Evolutionary conservation across 2,329 filamentous ascomycete species (phyloP).

Genomic region (Fusarium pininemorale): DNA sequence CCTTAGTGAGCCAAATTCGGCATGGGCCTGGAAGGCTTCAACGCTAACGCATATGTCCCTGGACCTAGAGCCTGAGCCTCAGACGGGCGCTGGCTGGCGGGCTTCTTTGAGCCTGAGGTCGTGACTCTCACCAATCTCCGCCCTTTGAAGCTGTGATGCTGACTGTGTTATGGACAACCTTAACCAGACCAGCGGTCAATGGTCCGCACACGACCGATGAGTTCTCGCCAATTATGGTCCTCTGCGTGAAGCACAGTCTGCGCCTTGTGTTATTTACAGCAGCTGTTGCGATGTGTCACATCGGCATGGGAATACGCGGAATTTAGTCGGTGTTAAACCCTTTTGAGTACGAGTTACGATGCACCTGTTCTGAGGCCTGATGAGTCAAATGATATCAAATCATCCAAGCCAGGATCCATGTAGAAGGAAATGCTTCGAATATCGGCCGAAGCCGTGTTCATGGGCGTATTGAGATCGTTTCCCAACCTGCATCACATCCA

Average conservation of each 20-base stretch:
- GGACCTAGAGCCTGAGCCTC: background rate
- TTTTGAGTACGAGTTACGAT: slow-evolving; percentile 14
- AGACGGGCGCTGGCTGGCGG: slow-evolving; percentile 10
- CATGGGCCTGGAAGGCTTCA: background rate
- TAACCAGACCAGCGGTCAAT: slow-evolving; percentile 37
- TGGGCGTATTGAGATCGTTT: slow-evolving; percentile 3
- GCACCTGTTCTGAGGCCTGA: background rate
- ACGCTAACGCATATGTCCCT: slow-evolving; percentile 10
- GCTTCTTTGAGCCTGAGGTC: background rate
- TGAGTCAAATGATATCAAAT: slow-evolving; percentile 7
- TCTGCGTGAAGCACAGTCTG: slow-evolving; percentile 11
- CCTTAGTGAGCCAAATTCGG: slow-evolving; percentile 15
- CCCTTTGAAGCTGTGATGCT: slow-evolving; percentile 24
- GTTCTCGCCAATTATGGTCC: background rate
- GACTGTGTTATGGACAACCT: slow-evolving; percentile 28
- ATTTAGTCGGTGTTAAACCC: slow-evolving; percentile 5
- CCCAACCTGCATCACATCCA: slow-evolving; percentile 11
- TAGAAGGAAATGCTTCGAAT: background rate
- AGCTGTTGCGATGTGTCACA: background rate
- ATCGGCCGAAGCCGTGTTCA: slow-evolving; percentile 17
- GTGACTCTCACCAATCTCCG: slow-evolving; percentile 23
- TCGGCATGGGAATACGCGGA: slow-evolving; percentile 10
- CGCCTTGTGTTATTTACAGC: slow-evolving; percentile 8
- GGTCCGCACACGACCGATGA: slow-evolving; percentile 11
- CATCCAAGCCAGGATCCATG: background rate